phyloP scores from a whole-genome alignment of 2,329 filamentous ascomycete genomes.

The Colletotrichum somersetense region DNA sequence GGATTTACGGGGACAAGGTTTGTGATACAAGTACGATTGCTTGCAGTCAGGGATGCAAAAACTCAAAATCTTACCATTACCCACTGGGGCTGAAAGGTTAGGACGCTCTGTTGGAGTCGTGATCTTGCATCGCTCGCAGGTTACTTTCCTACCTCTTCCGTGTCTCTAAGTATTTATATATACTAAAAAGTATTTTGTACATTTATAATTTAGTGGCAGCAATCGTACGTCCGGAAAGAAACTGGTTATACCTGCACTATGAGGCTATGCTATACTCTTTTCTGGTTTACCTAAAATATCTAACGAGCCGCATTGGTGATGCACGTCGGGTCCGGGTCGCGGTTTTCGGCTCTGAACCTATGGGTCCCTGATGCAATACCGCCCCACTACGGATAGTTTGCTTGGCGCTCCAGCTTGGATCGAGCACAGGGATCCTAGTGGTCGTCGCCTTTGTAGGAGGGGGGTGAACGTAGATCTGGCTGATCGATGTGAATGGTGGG shows the following conservation, averaged over 20 bases:
- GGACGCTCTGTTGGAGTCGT: slow-evolving; percentile 6
- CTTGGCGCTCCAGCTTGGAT: slow-evolving; percentile 32
- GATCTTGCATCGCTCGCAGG: slow-evolving; percentile 19
- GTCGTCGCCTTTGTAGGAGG: neutral
- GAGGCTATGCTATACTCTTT: neutral
- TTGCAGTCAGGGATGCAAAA: slow-evolving; percentile 31
- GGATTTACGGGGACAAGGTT: slow-evolving; percentile 33
- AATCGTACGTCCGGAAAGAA: too few species aligned
- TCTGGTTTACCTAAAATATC: neutral
- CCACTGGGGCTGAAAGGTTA: slow-evolving; percentile 20
- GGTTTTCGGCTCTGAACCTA: slow-evolving; percentile 17
- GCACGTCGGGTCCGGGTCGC: slow-evolving; percentile 33
- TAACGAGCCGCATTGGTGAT: slow-evolving; percentile 25
- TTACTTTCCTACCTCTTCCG: slow-evolving; percentile 5
- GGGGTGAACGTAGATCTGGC: slow-evolving; percentile 22
- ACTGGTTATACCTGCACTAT: too few species aligned
- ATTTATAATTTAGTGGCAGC: too few species aligned
- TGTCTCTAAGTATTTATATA: too few species aligned
- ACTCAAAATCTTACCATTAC: slow-evolving; percentile 31
- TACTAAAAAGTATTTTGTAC: too few species aligned
- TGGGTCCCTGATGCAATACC: slow-evolving; percentile 30
- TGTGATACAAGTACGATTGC: slow-evolving; percentile 20
- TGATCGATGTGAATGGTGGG: slow-evolving; percentile 11
- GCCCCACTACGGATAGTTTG: slow-evolving; percentile 39
- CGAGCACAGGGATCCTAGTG: slow-evolving; percentile 15